phyloP scores from a whole-genome alignment of 108 stramenopile genomes.

The Mediolabrus comicus region DNA sequence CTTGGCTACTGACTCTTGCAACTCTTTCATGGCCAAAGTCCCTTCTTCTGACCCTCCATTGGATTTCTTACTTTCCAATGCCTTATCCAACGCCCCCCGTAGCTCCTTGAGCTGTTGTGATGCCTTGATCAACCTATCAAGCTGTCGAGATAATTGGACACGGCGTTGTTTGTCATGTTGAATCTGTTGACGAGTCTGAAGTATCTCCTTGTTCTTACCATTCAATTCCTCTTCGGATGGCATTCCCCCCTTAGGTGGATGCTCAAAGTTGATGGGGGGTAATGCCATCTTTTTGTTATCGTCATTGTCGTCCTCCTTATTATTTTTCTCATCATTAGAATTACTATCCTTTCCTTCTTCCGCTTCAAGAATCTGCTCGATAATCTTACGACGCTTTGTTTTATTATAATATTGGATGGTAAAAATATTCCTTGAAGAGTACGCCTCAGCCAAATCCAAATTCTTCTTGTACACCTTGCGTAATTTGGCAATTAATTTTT shows the following conservation, averaged over 20 bases:
- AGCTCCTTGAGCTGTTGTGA: conserved; percentile 6
- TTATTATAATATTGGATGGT: conserved; percentile 49
- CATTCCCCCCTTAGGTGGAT: conserved; percentile 2
- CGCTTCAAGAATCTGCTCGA: conserved; percentile 25
- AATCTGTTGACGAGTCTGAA: conserved; percentile 17
- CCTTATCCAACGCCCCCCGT: conserved; percentile 16
- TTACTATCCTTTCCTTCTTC: background rate
- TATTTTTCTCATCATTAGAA: background rate
- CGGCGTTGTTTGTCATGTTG: conserved; percentile 32
- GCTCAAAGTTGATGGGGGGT: background rate
- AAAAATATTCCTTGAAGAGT: conserved; percentile 52
- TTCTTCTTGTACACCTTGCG: conserved; percentile 53
- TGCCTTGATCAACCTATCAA: conserved; percentile 5
- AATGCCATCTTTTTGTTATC: background rate
- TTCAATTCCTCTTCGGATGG: conserved; percentile 25
- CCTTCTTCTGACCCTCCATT: background rate
- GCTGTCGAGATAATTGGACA: conserved; percentile 12
- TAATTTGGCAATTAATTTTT: conserved; percentile 33
- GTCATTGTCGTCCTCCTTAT: background rate
- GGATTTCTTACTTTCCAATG: background rate
- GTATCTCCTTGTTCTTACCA: conserved; percentile 24
- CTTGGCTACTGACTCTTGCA: conserved; percentile 15
- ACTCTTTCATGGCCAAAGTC: background rate
- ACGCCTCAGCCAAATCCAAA: conserved; percentile 56
- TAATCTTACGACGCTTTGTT: conserved; percentile 47